Conservation (phyloP, 2,329 filamentous ascomycete species). For the Purpureocillium lavendulum region DNA sequence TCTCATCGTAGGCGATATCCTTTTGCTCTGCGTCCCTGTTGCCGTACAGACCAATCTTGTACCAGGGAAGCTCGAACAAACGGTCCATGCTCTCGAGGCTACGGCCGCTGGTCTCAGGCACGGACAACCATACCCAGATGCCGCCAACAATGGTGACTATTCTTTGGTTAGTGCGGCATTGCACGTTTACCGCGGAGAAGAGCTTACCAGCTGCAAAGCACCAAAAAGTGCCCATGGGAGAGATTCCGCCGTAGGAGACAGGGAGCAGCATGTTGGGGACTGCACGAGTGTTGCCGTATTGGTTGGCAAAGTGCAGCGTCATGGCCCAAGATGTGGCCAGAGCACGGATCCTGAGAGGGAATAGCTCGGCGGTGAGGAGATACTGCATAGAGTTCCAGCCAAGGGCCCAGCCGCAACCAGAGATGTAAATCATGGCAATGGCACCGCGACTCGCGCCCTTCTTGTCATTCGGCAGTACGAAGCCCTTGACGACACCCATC, state of each 20-base stretch:
- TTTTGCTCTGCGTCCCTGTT: conserved; percentile 41
- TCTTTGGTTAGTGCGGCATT: no score
- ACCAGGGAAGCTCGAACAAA: conserved; percentile 66
- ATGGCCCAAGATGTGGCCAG: conserved; percentile 64
- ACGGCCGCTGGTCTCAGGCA: conserved; percentile 65
- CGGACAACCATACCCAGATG: conserved; percentile 61
- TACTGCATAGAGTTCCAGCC: conserved; percentile 75
- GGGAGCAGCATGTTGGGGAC: conserved; percentile 66
- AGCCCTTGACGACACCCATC: conserved; percentile 40
- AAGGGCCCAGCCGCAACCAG: conserved; percentile 60
- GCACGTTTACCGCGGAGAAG: no score
- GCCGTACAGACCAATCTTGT: conserved; percentile 56
- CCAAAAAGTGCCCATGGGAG: conserved; percentile 64
- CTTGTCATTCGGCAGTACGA: conserved; percentile 37
- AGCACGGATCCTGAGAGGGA: conserved; percentile 65
- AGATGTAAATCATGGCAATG: conserved; percentile 65
- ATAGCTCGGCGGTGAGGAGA: conserved; percentile 68
- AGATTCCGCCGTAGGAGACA: conserved; percentile 36
- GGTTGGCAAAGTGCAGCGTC: conserved; percentile 72
- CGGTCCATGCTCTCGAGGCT: conserved; percentile 62
- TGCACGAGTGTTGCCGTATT: conserved; percentile 69
- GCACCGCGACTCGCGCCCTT: conserved; percentile 55
- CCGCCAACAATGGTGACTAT: conserved; percentile 62
- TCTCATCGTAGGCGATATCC: conserved; percentile 35
- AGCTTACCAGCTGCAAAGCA: conserved; percentile 62